A percentile compares a stretch with the other conserved stretches of the same genome.
These are phyloP conservation scores for Kwoniella heveanensis DNA, from an alignment of 768 basidiomycete species.

Conservation along the genomic window DNA sequence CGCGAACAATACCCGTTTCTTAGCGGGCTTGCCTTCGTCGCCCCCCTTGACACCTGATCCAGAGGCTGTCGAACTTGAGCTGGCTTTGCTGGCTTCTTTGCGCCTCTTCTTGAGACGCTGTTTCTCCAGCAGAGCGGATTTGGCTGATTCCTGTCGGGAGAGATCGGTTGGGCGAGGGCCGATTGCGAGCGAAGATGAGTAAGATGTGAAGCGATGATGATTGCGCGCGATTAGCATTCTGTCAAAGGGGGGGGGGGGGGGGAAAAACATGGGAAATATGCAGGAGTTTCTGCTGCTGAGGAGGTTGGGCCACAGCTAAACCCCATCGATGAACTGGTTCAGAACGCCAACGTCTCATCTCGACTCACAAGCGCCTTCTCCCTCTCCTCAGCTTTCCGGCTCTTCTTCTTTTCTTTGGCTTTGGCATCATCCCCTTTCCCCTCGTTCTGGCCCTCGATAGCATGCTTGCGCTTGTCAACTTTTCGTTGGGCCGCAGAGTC, in stretches of 20 bases:
- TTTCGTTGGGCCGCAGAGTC: conserved; percentile 3
- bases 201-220: no score
- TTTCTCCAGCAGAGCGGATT: conserved; percentile 13
- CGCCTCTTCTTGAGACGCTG: conserved; percentile 7
- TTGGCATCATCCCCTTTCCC: conserved; percentile 5
- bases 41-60: background rate
- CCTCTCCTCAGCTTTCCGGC: conserved; percentile 7
- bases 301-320: no score
- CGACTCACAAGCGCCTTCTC: conserved; percentile 16
- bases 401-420: conserved; percentile 5
- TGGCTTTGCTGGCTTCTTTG: background rate
- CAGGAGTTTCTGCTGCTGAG: no score
- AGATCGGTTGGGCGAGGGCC: background rate
- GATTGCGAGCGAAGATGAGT: background rate
- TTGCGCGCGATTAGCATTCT: no score
- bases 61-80: background rate
- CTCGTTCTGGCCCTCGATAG: conserved; percentile 7
- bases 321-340: no score
- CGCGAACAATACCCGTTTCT: background rate
- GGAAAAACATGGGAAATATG: no score
- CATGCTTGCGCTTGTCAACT: conserved; percentile 9
- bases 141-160: conserved; percentile 15
- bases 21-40: background rate
- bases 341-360: no score
- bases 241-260: no score